These are phyloP conservation scores for Phaeosphaeriaceae sp. DNA, from an alignment of 2,329 filamentous ascomycete genomes.

Conservation along the genomic window DNA sequence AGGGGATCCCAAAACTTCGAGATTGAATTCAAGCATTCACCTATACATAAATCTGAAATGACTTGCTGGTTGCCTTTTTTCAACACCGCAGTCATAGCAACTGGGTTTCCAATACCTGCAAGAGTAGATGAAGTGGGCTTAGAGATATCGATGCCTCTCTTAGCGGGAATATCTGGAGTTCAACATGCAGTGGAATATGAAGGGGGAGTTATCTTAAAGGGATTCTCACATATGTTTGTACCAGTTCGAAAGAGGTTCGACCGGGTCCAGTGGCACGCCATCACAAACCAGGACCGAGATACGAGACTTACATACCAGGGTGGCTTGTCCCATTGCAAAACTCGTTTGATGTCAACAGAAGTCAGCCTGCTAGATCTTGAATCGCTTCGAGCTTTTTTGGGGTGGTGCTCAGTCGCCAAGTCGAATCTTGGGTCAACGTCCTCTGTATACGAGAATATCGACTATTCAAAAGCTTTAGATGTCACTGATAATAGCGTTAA, in stretches of 20 bases:
- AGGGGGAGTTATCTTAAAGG: constrained; percentile 22
- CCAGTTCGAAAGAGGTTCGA: constrained; percentile 11
- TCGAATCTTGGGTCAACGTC: constrained; percentile 10
- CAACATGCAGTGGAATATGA: constrained; percentile 18
- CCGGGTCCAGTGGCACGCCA: constrained; percentile 22
- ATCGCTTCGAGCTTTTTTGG: constrained; percentile 15
- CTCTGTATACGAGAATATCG: constrained; percentile 21
- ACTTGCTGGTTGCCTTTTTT: constrained; percentile 22
- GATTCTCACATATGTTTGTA: constrained; percentile 21
- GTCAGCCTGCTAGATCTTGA: constrained; percentile 13
- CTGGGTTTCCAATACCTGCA: constrained; percentile 18
- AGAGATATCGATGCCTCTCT: constrained; percentile 16
- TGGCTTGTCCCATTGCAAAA: constrained; percentile 7
- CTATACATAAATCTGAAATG: constrained; percentile 10
- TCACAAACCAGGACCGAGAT: constrained; percentile 12
- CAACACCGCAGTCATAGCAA: constrained; percentile 16
- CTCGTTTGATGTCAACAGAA: constrained; percentile 8
- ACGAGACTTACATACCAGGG: constrained; percentile 18
- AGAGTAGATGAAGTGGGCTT: constrained; percentile 17
- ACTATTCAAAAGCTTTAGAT: constrained; percentile 19
- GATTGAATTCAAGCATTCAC: constrained; percentile 2
- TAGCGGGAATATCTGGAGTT: constrained; percentile 18
- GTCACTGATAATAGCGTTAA: not conserved
- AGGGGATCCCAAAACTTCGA: constrained; percentile 10
- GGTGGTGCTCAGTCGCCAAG: constrained; percentile 17